phyloP scores from a whole-genome alignment of 2,329 filamentous ascomycete species.

The Pestalotiopsis sp. region DNA sequence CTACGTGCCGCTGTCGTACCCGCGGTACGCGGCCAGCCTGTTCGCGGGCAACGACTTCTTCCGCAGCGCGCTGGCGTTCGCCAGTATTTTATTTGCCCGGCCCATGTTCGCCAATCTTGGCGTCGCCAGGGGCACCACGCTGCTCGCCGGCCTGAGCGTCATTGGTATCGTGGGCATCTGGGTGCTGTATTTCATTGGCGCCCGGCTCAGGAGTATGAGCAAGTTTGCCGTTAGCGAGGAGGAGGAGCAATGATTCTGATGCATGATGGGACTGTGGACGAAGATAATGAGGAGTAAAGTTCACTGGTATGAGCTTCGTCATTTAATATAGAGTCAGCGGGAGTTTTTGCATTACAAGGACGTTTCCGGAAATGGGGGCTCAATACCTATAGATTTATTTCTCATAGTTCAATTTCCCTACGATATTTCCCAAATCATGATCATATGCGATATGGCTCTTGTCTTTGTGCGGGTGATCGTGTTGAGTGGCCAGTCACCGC shows the following conservation, averaged over 20 bases:
- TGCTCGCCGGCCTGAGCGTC: conserved; percentile 57
- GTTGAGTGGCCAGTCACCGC: too few relatives aligned
- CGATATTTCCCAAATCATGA: background rate
- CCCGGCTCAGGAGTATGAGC: conserved; percentile 54
- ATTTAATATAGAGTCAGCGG: background rate
- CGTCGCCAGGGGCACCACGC: conserved; percentile 55
- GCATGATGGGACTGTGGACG: background rate
- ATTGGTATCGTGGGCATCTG: conserved; percentile 62
- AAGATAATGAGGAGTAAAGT: background rate
- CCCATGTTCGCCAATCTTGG: conserved; percentile 63
- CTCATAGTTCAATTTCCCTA: background rate
- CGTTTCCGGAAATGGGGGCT: background rate
- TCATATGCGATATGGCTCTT: background rate
- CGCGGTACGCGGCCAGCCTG: conserved; percentile 57
- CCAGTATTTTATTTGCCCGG: conserved; percentile 59
- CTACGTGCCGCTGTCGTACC: conserved; percentile 59
- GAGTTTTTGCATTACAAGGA: background rate
- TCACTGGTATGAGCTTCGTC: background rate
- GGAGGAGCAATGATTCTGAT: background rate
- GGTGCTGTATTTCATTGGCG: conserved; percentile 59
- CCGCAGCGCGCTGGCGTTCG: conserved; percentile 59
- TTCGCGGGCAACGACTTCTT: conserved; percentile 65
- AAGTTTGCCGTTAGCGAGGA: conserved; percentile 51
- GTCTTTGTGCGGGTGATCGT: too few relatives aligned
- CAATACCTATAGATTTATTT: background rate